Percentiles rank a stretch among this genome's conserved stretches.
These are phyloP conservation scores for Limtongia smithiae DNA, from an alignment of 805 yeast genomes.

Conservation along the genomic window DNA sequence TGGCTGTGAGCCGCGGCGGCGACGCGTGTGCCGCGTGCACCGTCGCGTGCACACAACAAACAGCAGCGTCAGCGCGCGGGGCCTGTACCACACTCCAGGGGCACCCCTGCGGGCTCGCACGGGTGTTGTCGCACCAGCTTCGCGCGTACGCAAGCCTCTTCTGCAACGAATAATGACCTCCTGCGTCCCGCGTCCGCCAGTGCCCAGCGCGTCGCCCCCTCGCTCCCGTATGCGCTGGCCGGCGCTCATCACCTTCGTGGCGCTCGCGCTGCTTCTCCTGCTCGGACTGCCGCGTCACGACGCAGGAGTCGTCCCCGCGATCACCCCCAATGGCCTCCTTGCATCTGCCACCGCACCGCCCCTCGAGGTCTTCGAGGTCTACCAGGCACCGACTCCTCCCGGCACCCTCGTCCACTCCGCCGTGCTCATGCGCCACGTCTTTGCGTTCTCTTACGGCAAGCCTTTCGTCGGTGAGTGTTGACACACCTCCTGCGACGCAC, in stretches of 20 bases:
- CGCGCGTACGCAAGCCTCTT: too few species aligned
- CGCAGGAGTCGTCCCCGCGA: neutral
- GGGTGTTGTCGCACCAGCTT: too few species aligned
- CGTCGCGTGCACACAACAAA: too few species aligned
- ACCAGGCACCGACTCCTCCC: constrained; percentile 13
- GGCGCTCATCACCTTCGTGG: constrained; percentile 3
- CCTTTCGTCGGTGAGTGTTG: constrained; percentile 32
- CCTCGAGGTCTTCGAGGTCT: constrained; percentile 31
- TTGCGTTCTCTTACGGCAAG: constrained; percentile 38
- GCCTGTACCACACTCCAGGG: too few species aligned
- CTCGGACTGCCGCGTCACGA: neutral
- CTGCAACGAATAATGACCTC: too few species aligned
- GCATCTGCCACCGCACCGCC: neutral
- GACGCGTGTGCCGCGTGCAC: too few species aligned
- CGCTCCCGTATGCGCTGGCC: neutral
- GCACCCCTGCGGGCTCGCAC: too few species aligned
- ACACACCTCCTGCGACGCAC: neutral
- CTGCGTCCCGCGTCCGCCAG: neutral
- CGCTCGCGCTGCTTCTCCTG: constrained; percentile 8
- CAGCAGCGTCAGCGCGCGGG: too few species aligned
- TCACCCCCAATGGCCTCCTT: neutral
- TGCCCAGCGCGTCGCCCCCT: neutral
- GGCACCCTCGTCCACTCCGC: constrained; percentile 23
- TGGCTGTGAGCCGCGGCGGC: too few species aligned
- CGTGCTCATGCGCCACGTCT: constrained; percentile 31